phyloP scores from a whole-genome alignment of 148 eudicot genomes.

The Heliamphora exappendiculata region DNA sequence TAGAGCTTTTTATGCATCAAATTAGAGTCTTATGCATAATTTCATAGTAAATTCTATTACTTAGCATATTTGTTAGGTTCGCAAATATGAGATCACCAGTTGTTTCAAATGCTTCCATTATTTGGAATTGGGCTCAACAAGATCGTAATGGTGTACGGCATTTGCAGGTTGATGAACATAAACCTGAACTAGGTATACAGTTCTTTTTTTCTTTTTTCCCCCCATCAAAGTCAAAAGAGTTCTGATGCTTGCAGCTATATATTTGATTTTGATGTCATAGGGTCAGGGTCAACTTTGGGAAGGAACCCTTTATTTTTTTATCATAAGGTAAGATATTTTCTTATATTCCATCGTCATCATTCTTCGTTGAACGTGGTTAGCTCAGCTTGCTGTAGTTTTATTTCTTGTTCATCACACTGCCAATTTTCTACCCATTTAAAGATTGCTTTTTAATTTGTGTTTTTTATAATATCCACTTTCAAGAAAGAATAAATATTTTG shows the following conservation, averaged over 20 bases:
- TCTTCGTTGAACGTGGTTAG: background rate
- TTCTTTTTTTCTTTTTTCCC: background rate
- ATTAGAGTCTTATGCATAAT: too few relatives aligned
- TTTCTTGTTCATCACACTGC: background rate
- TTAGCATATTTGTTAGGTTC: too few relatives aligned
- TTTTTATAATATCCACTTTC: background rate
- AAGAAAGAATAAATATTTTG: background rate
- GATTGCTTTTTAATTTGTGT: conserved; percentile 4
- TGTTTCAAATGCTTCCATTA: too few relatives aligned
- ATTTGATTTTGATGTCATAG: conserved; percentile 31
- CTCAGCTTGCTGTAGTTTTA: background rate
- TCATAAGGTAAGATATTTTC: conserved; percentile 50
- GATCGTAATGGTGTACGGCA: too few relatives aligned
- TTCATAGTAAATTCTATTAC: too few relatives aligned
- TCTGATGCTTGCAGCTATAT: conserved; percentile 1
- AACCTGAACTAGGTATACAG: too few relatives aligned
- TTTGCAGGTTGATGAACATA: too few relatives aligned
- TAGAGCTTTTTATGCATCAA: too few relatives aligned
- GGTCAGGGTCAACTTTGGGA: conserved; percentile 90
- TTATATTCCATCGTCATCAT: background rate
- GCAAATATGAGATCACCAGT: too few relatives aligned
- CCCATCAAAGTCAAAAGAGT: background rate
- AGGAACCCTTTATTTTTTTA: conserved; percentile 76
- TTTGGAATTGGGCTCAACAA: too few relatives aligned
- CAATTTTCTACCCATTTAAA: background rate